Conservation (phyloP, 192 early-diverging fungal genomes). For the Chytriomyces confervae region DNA sequence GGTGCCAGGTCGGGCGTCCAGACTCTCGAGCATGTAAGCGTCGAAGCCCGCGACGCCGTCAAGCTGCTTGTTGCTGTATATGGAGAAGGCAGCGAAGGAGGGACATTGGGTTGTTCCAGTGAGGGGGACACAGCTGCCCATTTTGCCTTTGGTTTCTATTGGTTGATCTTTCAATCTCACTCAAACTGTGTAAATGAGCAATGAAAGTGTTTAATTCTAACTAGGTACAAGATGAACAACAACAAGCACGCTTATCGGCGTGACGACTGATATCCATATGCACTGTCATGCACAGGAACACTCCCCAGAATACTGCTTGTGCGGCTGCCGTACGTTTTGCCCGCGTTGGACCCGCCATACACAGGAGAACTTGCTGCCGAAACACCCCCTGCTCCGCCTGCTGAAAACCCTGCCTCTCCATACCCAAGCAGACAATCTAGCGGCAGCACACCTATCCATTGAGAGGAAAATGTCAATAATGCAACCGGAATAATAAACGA, state of each 20-base stretch:
- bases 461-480: conserved; percentile 15
- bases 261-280: too few relatives aligned
- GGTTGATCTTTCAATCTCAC: neutral
- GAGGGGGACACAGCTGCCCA: neutral
- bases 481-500: neutral
- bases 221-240: too few relatives aligned
- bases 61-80: neutral
- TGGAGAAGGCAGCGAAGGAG: neutral
- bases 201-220: too few relatives aligned
- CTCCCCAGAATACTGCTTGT: neutral
- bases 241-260: too few relatives aligned
- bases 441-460: conserved; percentile 23
- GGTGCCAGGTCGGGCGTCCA: neutral
- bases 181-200: too few relatives aligned
- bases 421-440: conserved; percentile 25
- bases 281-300: neutral
- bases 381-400: neutral
- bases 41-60: neutral
- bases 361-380: neutral
- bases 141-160: neutral
- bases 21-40: neutral
- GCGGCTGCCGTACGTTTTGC: neutral
- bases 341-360: too few relatives aligned
- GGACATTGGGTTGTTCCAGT: neutral
- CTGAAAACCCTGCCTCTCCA: neutral